A percentile compares a stretch with the other conserved stretches of the same genome.
phyloP scores from a whole-genome alignment of 2,329 filamentous ascomycete species.

The Cordyceps farinosa region DNA sequence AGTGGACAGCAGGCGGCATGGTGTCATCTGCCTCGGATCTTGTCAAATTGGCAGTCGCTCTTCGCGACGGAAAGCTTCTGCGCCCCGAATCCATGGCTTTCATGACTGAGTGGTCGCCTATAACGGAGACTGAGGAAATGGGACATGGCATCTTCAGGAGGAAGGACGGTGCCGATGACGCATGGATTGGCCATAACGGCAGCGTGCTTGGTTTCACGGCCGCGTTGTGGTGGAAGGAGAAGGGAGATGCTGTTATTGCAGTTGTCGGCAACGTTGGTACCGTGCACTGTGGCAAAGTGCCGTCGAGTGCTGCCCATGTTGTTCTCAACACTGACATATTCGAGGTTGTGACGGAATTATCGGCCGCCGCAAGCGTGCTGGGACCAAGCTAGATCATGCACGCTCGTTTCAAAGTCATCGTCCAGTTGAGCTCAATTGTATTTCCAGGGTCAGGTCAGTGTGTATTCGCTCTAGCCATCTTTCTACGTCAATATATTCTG shows the following conservation, averaged over 20 bases:
- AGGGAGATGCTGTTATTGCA: conserved; percentile 15
- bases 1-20: conserved; percentile 21
- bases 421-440: too few species aligned
- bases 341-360: neutral
- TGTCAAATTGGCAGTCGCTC: conserved; percentile 16
- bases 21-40: conserved; percentile 19
- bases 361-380: too few species aligned
- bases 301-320: conserved; percentile 17
- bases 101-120: conserved; percentile 18
- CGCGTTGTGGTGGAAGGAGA: conserved; percentile 18
- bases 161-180: neutral
- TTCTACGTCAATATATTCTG: too few species aligned
- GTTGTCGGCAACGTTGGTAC: conserved; percentile 19
- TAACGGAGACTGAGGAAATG: conserved; percentile 12
- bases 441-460: too few species aligned
- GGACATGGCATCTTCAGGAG: conserved; percentile 20
- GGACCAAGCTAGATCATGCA: too few species aligned
- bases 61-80: conserved; percentile 19
- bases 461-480: too few species aligned
- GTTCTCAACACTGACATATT: conserved; percentile 13
- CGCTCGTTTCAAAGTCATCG: too few species aligned
- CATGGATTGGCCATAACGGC: conserved; percentile 19
- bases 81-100: conserved; percentile 11
- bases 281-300: conserved; percentile 15
- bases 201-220: conserved; percentile 19